These are phyloP conservation scores for Physcomitrium patens DNA, from an alignment of 225 moss, liverwort and hornwort species.

Conservation along the genomic window DNA sequence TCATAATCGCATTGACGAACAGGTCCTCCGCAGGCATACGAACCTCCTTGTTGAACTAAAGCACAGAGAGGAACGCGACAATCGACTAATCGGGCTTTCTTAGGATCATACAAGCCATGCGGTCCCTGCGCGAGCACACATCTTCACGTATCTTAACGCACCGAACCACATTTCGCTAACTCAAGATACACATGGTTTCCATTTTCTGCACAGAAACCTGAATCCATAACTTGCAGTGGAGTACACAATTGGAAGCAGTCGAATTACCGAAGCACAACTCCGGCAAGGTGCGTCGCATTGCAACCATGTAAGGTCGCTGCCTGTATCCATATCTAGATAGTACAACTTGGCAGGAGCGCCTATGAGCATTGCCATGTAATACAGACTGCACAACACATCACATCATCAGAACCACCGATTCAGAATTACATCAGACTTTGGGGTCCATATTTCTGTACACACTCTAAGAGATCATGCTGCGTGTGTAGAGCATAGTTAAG, in stretches of 20 bases:
- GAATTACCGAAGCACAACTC: constrained; percentile 73
- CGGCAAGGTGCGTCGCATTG: constrained; percentile 92
- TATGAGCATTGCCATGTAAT: constrained; percentile 69
- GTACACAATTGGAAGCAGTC: not conserved
- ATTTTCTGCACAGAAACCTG: not conserved
- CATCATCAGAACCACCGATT: constrained; percentile 6
- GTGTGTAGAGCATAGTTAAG: too few relatives aligned
- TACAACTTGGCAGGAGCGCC: constrained; percentile 74
- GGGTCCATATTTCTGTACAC: not conserved
- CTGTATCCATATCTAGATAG: constrained; percentile 80
- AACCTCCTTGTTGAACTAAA: constrained; percentile 63
- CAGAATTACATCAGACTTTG: constrained; percentile 5
- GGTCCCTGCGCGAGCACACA: constrained; percentile 62
- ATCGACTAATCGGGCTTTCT: constrained; percentile 66
- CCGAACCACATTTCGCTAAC: too few relatives aligned
- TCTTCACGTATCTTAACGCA: not conserved
- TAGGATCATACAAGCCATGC: constrained; percentile 77
- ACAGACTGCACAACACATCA: constrained; percentile 57
- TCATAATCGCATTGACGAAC: constrained; percentile 84
- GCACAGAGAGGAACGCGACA: constrained; percentile 75
- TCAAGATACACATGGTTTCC: not conserved
- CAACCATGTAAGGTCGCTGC: constrained; percentile 92
- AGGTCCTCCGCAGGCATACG: constrained; percentile 48
- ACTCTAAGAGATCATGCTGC: not conserved
- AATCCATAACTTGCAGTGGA: not conserved